Base-by-base conservation (phyloP, 2,329 filamentous ascomycete genomes). In the Tolypocladium inflatum region DNA sequence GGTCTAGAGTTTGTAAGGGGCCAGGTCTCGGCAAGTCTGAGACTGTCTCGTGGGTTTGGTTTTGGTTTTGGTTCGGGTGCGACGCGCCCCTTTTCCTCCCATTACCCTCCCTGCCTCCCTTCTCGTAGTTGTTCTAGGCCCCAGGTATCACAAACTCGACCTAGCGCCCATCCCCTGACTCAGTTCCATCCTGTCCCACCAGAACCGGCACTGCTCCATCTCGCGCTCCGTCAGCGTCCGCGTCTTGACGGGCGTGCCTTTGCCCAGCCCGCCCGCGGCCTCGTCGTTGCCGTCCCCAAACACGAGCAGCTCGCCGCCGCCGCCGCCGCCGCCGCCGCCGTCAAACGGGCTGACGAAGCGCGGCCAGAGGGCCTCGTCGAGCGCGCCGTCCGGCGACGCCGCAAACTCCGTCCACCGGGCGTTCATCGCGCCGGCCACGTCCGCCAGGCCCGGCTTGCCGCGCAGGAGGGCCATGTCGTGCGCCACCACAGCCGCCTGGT, bases 231-330 rank as follows among this genome's bases (percentile, higher is more conserved):
- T 80, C 71, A 76, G 67, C 57, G 55, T 70, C 61, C 73, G 68
- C 57, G 78, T 69, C 57, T 75, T 66, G 0, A 76, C 80, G 1
- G 78, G 71, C 3, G 71, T 66, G 1, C 81, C 84, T 13, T 58
- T 64, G 26, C 66, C 66, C 39, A 57, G 55, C 61, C 77, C 63
- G 60, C 73, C 65, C 61, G 74, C 71, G 6, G 71, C 68, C 71
- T 87, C 83, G 62, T 84, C 76, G 63, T 87, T 87, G 2, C 81
- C 83, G 43, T 75, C 65, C 2, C 83, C 84, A 68, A 87, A 87
- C 3, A 86, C 74, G 64, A 83, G 71, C 43, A 82, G 63, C 60
- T 62, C 64, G 0, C 74, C 76, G 15, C 66, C 65, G n/a, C 5
- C 5, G 30, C 38, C 21, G 2, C 35, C 58, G 10, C 50, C 63